Evolutionary conservation across 495 filamentous ascomycete species (phyloP), one percentile per base, ranked within the genome.

Genomic region (Cercophora scortea): DNA sequence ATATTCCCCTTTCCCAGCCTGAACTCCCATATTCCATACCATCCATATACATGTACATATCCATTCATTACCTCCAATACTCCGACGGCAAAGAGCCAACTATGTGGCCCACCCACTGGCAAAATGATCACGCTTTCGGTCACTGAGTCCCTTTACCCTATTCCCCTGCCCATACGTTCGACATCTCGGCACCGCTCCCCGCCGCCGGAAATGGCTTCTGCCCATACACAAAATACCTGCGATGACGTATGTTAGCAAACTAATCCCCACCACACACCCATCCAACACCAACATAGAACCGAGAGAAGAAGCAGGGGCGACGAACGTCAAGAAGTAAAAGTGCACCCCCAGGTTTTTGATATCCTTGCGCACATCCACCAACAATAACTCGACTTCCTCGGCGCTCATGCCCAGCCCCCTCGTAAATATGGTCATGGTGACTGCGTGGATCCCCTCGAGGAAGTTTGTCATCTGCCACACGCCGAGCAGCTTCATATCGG

Each of bases 351-450:
- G 44, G 44, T 46, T 46, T 11, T 46, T 46, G 44, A 46, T 46
- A 46, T 46, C 44, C 32, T 46, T 46, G 41, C 41, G 41, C 18
- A 82, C 73, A 10, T 77, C 74, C 1, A 74, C 74, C 10, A 82
- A 60, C 42, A 81, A 61, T 3, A 70, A 66, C 57, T 83, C 73
- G 25, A 84, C 72, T 40, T 79, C 71, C 42, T 67, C 61, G 8
- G n/a, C 56, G 35, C 10, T 66, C 77, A 75, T 82, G 0, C 77
- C 77, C 17, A 79, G 66, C 17, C 67, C 61, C 6, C 71, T 68
- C 0, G 77, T 80, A 58, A 83, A 79, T 1, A 81, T 59, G 25
- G 71, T 72, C 45, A 77, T 75, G 32, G 64, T 72, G 46, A 80
- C 74, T 0, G 73, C 70, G 9, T 75, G 62, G 52, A 82, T 48